Conservation (phyloP, 306 rosid genomes). For the Macrotyloma uniflorum region DNA sequence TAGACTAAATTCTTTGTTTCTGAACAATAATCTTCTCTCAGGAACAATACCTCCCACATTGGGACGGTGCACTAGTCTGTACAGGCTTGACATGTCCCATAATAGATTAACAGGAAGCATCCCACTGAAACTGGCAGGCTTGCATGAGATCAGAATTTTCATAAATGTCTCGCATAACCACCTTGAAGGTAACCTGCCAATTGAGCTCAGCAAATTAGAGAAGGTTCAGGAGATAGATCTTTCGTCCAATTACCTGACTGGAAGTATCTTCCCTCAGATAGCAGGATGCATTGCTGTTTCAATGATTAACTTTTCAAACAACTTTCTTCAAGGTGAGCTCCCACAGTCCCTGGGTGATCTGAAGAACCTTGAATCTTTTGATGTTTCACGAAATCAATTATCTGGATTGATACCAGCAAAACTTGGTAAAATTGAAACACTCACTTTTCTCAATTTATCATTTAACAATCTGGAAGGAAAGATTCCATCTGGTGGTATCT, state of each 20-base stretch:
- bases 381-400: constrained; percentile 57
- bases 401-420: constrained; percentile 60
- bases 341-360: constrained; percentile 61
- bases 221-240: constrained; percentile 74
- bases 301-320: constrained; percentile 58
- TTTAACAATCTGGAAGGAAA: constrained; percentile 61
- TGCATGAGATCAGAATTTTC: constrained; percentile 70
- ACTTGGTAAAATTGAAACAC: constrained; percentile 53
- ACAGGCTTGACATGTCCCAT: constrained; percentile 70
- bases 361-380: constrained; percentile 58
- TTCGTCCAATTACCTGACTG: constrained; percentile 63
- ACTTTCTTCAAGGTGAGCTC: constrained; percentile 57
- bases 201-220: constrained; percentile 66
- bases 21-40: constrained; percentile 67
- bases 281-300: constrained; percentile 67
- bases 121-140: constrained; percentile 52
- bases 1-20: constrained; percentile 51
- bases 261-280: constrained; percentile 63
- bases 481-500: constrained; percentile 68
- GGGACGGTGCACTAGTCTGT: constrained; percentile 53
- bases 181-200: constrained; percentile 66
- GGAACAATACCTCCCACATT: constrained; percentile 62
- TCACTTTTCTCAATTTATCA: constrained; percentile 59
- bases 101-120: constrained; percentile 63
- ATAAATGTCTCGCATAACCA: constrained; percentile 68